A percentile compares a stretch with the other conserved stretches of the same genome.
Conservation (phyloP, 2,329 filamentous ascomycete genomes). For the Paraphaeosphaeria minitans region DNA sequence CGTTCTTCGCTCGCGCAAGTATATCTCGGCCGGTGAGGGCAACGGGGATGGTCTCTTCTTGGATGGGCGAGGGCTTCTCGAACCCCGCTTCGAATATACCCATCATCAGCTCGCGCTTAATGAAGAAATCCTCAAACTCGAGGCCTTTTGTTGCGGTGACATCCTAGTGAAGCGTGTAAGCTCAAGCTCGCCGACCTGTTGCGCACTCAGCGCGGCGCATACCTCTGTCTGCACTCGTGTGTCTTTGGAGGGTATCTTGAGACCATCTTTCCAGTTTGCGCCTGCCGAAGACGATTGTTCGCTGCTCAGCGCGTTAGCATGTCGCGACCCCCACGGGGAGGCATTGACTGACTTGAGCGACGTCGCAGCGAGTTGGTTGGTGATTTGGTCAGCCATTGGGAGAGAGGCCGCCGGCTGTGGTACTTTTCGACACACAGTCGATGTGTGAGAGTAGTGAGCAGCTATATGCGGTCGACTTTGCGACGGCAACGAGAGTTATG, state of each 20-base stretch:
- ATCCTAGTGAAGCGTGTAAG: conserved; percentile 65
- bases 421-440: conserved; percentile 20
- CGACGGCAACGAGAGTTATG: conserved; percentile 26
- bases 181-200: neutral
- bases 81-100: conserved; percentile 99
- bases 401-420: conserved; percentile 32
- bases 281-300: conserved; percentile 54
- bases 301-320: conserved; percentile 41
- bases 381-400: conserved; percentile 57
- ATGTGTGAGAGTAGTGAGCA: conserved; percentile 14
- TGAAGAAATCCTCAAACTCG: conserved; percentile 95
- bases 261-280: conserved; percentile 74
- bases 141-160: conserved; percentile 97
- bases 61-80: conserved; percentile 97
- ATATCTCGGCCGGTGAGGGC: conserved; percentile 94
- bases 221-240: conserved; percentile 82
- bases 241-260: conserved; percentile 76
- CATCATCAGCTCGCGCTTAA: conserved; percentile 96
- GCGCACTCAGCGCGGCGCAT: conserved; percentile 23
- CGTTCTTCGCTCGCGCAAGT: conserved; percentile 95
- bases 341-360: conserved; percentile 52
- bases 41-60: conserved; percentile 98
- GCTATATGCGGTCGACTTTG: conserved; percentile 14
- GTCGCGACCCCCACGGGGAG: neutral
- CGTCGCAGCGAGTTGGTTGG: conserved; percentile 62